Evolutionary conservation across 805 yeast species (phyloP), one percentile per base, ranked within the genome.

Genomic region (Wickerhamomyces sydowiorum): DNA sequence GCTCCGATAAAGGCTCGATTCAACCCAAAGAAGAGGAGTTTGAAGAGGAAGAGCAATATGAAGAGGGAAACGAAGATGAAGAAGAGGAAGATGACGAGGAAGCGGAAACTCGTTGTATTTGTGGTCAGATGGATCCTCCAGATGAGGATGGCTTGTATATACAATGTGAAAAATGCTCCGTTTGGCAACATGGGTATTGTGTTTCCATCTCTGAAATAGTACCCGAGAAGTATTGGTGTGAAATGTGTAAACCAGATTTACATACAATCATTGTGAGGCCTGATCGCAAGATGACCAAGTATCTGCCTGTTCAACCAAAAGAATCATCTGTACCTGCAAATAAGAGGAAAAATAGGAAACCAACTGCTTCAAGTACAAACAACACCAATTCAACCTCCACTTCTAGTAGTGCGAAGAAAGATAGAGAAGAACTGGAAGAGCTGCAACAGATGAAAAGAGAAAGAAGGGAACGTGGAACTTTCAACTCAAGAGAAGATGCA

Each of bases 151-250:
- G 91, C 3, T 69, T 84, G 39, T 85, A 76, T 57, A 85, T 85
- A 50, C 93, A 85, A 56, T 85, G 95, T 71, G 99, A 93, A 56
- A 73, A 75, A 48, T 91, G 99, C 66, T 80, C 86, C 17, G 96
- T 84, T 7, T 91, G 99, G 99, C 99, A 91, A 62, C 99, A 91
- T 61, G 98, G 97, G 2, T 87, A 72, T 64, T 91, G 99, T 68
- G 96, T 91, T 29, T 95, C 96, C 1, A 78, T 91, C 44, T 70
- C 71, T 41, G 79, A 77, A 39, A 82, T 77, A 38, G 86, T 88
- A 2, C 96, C 97, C 4, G 97, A 91, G 43, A 86, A 86, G 61
- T 91, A 93, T 63, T 88, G 90, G 86, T 91, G 99, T 70, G 99
- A 91, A 60, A 64, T 66, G 50, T 91, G 99, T 66, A 78, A 81